Base-by-base conservation (phyloP, 805 yeast species). In the Yarrowia deformans region DNA sequence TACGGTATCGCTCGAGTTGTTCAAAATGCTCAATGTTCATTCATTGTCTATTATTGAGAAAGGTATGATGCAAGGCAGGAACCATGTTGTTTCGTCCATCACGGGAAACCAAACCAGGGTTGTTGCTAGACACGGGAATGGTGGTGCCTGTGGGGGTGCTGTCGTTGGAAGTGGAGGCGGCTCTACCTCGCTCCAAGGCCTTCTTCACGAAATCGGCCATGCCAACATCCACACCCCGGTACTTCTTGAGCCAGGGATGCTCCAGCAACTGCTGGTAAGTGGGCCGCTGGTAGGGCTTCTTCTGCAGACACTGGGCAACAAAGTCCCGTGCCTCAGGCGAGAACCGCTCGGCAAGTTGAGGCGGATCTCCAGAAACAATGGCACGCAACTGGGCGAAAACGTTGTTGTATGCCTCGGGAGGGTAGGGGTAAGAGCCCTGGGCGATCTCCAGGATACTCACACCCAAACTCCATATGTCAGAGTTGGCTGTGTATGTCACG, bases 311-410 rank as follows among this genome's bases (percentile, higher is more conserved):
- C 70, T 86, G 84, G 13, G 83, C 82, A 12, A 94, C 97, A 78
- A 95, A 95, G 72, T 88, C 86, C 73, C 87, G 89, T 0, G 98
- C 98, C 66, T 88, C 89, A n/a, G 82, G 77, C 1, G 93, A 86
- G 76, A 85, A 95, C 73, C 79, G 80, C 1, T 82, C 79, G 18
- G 93, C 93, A 67, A 93, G 81, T 56, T 81, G 81, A n/a, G 97
- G 97, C 4, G 97, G 92, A 35, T 90, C 93, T 12, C 97, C 97
- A 76, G 91, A 96, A n/a, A 95, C 98, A 74, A 95, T 95, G 2
- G 98, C 98, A 79, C 92, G 89, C 72, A 95, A 83, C 79, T 95
- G 99, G 8, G 95, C 89, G 75, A 95, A 93, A 13, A 95, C 91
- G 77, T 91, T 92, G 72, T 87, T 91, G 75, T 87, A 93, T 2